Evolutionary conservation across 192 early-diverging fungal genomes (phyloP), one percentile per base, ranked within the genome.

Genomic region (Backusella sp.): DNA sequence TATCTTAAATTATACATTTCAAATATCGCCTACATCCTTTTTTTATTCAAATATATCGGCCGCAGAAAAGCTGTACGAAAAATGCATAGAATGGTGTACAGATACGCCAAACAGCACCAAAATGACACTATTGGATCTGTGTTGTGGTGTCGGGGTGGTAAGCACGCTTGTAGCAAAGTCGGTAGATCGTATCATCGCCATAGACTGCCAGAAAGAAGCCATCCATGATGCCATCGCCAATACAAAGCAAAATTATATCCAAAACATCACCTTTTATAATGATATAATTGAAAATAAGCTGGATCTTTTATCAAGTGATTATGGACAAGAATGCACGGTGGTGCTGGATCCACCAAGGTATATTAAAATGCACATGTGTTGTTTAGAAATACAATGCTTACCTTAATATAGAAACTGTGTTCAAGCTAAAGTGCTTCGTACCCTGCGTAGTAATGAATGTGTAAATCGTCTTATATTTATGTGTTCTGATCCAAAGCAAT

Each of bases 271-370:
- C 4, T 62, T 62, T 73, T 84, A 86, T 62, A 82, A 80, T 65
- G 83, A 79, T 41, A 86, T 85, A 46, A 90, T 92, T 17, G 94
- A 95, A 77, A 82, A 91, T 11, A 83, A 70, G 32, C 68, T 85
- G 17, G 44, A 75, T 72, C 52, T 80, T 30, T 42, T 84, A 3
- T 67, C 76, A 26, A 37, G 73, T 11, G 71, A 80, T 23, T 12
- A 21, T 19, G 74, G 83, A 35, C 88, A 89, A 77, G 77, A 86
- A 34, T 87, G 91, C 0, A 86, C 94, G 23, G 94, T 91, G 9
- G 85, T 95, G 4, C 69, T 95, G 56, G 94, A 95, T 81, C 94
- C 94, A 12, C 92, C 94, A 39, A 82, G 89, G 84, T 83, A 84
- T 59, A 66, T 32, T 28, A 15, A 44, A 35, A 17, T n/a, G n/a